A percentile compares a stretch with the other conserved stretches of the same genome.
These are phyloP conservation scores for Spinacia oleracea DNA, from an alignment of 179 eudicot genomes.

Conservation along the genomic window DNA sequence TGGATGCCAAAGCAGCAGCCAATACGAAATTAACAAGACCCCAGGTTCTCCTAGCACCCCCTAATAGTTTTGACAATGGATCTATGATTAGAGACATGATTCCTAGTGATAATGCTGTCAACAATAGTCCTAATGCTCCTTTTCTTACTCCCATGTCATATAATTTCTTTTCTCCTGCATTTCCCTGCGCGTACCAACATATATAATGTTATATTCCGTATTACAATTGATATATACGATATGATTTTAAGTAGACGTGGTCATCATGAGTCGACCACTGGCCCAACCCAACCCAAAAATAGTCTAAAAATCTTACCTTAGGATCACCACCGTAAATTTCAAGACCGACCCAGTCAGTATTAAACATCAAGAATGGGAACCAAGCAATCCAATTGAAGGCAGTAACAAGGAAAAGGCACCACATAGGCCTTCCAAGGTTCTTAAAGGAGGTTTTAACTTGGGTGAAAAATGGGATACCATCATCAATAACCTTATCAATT, in stretches of 20 bases:
- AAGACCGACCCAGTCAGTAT: conserved; percentile 67
- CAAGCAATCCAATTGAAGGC: conserved; percentile 61
- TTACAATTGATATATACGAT: no score
- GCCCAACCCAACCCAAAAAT: no score
- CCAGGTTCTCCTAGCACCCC: conserved; percentile 43
- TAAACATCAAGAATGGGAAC: conserved; percentile 56
- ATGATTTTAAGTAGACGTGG: no score
- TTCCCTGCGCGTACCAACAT: conserved; percentile 10
- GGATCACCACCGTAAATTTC: conserved; percentile 58
- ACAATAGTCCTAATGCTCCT: conserved; percentile 50
- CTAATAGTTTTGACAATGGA: conserved; percentile 32
- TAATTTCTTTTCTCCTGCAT: background rate
- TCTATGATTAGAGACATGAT: conserved; percentile 34
- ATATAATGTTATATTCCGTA: no score
- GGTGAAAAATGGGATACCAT: conserved; percentile 22
- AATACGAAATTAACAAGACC: conserved; percentile 33
- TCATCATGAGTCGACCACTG: no score
- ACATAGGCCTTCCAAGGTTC: conserved; percentile 48
- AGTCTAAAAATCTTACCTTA: conserved; percentile 25
- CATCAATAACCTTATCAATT: background rate
- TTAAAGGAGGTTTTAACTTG: conserved; percentile 37
- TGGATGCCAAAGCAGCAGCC: conserved; percentile 29
- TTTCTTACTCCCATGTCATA: conserved; percentile 45
- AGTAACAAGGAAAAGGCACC: conserved; percentile 49
- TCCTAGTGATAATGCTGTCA: conserved; percentile 38